Base-by-base conservation (phyloP, 352 stramenopile species). In the Pseudoperonospora humuli region DNA sequence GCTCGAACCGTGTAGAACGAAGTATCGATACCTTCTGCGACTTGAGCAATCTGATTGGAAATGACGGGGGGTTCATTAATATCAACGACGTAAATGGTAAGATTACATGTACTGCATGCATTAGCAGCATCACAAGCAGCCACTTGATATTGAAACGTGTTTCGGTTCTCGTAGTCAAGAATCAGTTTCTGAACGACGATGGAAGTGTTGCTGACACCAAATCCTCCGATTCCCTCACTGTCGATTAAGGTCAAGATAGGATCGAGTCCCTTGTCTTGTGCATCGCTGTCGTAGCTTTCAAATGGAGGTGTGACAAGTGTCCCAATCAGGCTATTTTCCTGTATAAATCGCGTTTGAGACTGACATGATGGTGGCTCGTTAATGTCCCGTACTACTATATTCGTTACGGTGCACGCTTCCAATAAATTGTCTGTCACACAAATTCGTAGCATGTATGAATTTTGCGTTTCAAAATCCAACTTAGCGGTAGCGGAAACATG, bases 21-120 rank as follows among this genome's bases (percentile, higher is more conserved):
- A 0, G 49, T 62, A 6, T 29, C 54, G 1, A 31, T 58, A 25
- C 72, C 70, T 48, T 84, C 71, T 5, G 32, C 15, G 2, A 84
- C 43, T 46, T 51, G 8, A 35, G 68, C 57, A 0, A 7, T 10
- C 7, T 50, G 49, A 7, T 45, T 56, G n/a, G 9, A 17, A 14
- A 60, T n/a, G 13, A 60, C 33, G 1, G 55, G 55, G 7, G 51
- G 19, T 42, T 64, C 55, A 32, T 64, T 64, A 0, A 52, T n/a
- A 38, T 64, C 43, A 4, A 13, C 13, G 13, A 64, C 32, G 13
- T 34, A 17, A 29, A 64, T 49, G 9, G 27, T 46, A 7, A 64
- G 23, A 1, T 40, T 39, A 17, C 55, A 64, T 11, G 11, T 20
- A 41, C 8, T 60, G 7, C 50, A 64, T 14, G 33, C 43, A 7